Conservation (phyloP, 257 asterid genomes). For the Misopates orontium region DNA sequence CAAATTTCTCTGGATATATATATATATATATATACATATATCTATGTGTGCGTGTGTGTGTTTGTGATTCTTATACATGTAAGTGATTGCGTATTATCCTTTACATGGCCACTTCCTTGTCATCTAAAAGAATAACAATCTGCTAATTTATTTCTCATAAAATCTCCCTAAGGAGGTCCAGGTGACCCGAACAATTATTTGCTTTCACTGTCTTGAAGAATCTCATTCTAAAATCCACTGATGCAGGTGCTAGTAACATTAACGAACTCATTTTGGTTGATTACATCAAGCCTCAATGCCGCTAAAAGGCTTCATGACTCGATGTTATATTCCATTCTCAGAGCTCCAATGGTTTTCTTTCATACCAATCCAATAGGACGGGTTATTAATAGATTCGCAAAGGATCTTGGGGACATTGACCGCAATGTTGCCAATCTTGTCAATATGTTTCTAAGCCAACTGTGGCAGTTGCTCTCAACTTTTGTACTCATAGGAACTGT, state of each 20-base stretch:
- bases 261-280: constrained; percentile 78
- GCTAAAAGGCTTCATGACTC: constrained; percentile 73
- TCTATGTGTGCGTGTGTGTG: too few species aligned
- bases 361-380: constrained; percentile 86
- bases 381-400: constrained; percentile 71
- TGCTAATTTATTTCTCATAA: not conserved
- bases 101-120: constrained; percentile 1
- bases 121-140: not conserved
- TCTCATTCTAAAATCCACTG: constrained; percentile 15
- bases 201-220: constrained; percentile 1
- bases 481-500: constrained; percentile 71
- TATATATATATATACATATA: too few species aligned
- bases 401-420: constrained; percentile 75
- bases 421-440: constrained; percentile 58
- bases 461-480: constrained; percentile 71
- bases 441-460: constrained; percentile 58
- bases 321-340: constrained; percentile 62
- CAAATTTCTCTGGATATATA: not conserved
- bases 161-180: not conserved
- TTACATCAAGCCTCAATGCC: constrained; percentile 68
- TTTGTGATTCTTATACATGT: too few species aligned
- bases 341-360: constrained; percentile 90
- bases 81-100: not conserved
- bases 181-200: not conserved
- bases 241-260: constrained; percentile 76